These are phyloP conservation scores for Paraglomus brasilianum DNA, from an alignment of 192 early-diverging fungal species.

Conservation along the genomic window DNA sequence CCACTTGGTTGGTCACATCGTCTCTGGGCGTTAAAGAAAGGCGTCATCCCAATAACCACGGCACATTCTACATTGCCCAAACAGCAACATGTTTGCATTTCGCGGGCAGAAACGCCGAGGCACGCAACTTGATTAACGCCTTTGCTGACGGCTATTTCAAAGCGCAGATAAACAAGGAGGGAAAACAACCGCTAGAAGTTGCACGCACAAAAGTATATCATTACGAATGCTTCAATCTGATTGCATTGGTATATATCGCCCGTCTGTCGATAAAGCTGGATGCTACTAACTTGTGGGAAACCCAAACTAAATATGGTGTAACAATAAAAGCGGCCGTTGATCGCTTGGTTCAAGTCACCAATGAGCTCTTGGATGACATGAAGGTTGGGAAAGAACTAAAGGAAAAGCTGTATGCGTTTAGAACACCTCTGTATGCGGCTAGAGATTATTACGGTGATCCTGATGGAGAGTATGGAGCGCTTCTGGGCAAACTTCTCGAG, in stretches of 20 bases:
- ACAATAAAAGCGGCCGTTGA: constrained; percentile 5
- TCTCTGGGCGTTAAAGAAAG: constrained; percentile 32
- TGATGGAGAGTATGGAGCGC: background rate
- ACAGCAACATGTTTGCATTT: constrained; percentile 32
- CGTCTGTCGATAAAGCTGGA: background rate
- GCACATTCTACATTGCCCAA: constrained; percentile 42
- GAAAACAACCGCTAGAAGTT: constrained; percentile 39
- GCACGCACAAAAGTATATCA: constrained; percentile 36
- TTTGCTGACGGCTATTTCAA: constrained; percentile 26
- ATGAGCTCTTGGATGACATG: no score
- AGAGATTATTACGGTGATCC: constrained; percentile 16
- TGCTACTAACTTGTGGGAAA: constrained; percentile 16
- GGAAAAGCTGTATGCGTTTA: background rate
- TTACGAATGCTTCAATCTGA: constrained; percentile 41
- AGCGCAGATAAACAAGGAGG: constrained; percentile 27
- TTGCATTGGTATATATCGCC: constrained; percentile 28
- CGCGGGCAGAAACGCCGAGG: constrained; percentile 23
- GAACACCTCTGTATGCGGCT: background rate
- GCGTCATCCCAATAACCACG: constrained; percentile 34
- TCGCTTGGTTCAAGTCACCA: background rate
- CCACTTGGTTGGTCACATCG: constrained; percentile 34
- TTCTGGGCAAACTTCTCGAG: no score
- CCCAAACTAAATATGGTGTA: background rate
- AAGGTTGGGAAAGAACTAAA: background rate
- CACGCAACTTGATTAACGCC: background rate